Base-by-base conservation (phyloP, 2,329 filamentous ascomycete species). In the Trichoderma semiorbis region DNA sequence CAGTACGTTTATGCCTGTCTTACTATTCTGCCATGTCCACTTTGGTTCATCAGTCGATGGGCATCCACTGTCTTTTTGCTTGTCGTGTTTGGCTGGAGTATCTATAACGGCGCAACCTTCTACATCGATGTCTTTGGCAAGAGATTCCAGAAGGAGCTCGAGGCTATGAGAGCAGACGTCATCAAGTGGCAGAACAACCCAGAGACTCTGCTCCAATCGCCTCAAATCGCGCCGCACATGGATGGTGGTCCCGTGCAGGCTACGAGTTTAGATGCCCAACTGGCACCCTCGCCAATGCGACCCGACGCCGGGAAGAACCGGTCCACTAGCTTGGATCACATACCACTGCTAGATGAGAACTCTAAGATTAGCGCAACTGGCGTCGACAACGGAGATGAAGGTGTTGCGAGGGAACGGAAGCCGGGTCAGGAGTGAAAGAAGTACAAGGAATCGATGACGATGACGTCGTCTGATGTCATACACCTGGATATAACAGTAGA, bases 71-170 rank as follows among this genome's bases (percentile, higher is more conserved):
- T 80, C 0, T 99, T 98, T 82, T 85, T 99, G 60, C 85, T 91
- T 69, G 83, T 89, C 3, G 90, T 99, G n/a, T 98, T 99, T 78
- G 86, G 90, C 57, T 98, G 95, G 94, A 97, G 93, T 76, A 92
- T 98, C 70, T 97, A 98, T 84, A 99, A 99, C 77, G 96, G 96
- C 36, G 94, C 96, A 21, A 98, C 95, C 0, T 99, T 93, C 81
- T 99, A 99, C 82, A 98, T 99, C 78, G 96, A 99, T 77, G 93
- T 98, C 2, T 99, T 98, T 80, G 96, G 97, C 69, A 97, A 93
- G 77, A 90, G 95, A 3, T 98, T 99, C 85, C 94, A 99, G 84
- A 97, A 95, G 79, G 96, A 99, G 81, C 86, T 99, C 14, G 95
- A 99, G 79, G 88, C 91, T 67, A 88, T 99, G 83, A 95, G 92